Base-by-base conservation (phyloP, 208 protist genomes). In the Leptomonas seymouri region DNA sequence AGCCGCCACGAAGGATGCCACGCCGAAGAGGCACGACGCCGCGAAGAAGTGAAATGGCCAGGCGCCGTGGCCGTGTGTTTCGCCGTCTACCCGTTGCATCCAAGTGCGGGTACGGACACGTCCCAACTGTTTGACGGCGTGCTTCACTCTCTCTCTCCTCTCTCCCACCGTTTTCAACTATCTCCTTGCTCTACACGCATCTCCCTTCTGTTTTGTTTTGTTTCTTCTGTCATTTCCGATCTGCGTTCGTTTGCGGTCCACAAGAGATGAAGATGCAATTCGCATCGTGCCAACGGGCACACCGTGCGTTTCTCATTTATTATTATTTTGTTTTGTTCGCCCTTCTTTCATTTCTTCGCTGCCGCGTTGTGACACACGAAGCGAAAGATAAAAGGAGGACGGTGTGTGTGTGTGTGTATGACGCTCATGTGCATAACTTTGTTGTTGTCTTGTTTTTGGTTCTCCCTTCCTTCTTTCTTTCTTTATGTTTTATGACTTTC, bases 401-500 rank as follows among this genome's bases (percentile, higher is more conserved):
- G 18, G 8, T 5, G 46, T 21, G 16, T 8, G 20, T 50, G 9
- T 5, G 18, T 50, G 20, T 20, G 12, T 7, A 21, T 20, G 5
- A 21, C 46, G 20, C 12, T 50, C 16, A 50, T 5, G 21, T 20
- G 20, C 46, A 50, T 50, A 21, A 7, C 21, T 8, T 50, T 12
- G 9, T 50, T 50, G 46, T 50, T 50, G 9, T 55, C 8, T 31
- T 55, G 50, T 20, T 51, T 63, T 31, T 63, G 28, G 41, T 42
- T 63, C 30, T 36, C 25, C 53, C n/a, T 50, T 65, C 53, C n/a
- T 36, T 41, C 30, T 28, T 28, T 28, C 20, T n/a, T 36, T 67
- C 28, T 60, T 21, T 25, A 57, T 23, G 64, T 44, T 36, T 74
- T 55, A 63, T 53, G 21, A 23, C 34, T 45, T 36, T 34, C 23